A percentile compares a stretch with the other conserved stretches of the same genome.
These are phyloP conservation scores for Ustanciosporium gigantosporum DNA, from an alignment of 1,284 basidiomycete species.

Conservation along the genomic window DNA sequence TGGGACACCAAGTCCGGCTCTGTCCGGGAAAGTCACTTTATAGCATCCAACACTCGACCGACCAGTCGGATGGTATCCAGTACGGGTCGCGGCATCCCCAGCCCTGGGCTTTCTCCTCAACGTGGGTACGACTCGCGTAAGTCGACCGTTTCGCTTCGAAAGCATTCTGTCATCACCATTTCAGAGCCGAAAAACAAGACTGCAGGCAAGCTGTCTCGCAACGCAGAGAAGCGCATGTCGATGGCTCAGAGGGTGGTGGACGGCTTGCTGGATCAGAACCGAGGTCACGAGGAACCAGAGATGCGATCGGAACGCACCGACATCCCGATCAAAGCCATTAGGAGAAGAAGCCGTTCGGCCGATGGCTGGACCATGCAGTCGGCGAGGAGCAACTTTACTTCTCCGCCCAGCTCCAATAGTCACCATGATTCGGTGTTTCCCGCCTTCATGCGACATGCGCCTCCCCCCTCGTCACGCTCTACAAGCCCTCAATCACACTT, in stretches of 20 bases:
- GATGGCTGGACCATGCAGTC: slow-evolving; percentile 15
- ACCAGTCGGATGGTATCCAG: slow-evolving; percentile 36
- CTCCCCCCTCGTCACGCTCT: slow-evolving; percentile 6
- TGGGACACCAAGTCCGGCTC: slow-evolving; percentile 21
- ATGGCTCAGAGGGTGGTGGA: slow-evolving; percentile 40
- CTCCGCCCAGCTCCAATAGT: slow-evolving; percentile 33
- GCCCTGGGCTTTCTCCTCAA: slow-evolving; percentile 17
- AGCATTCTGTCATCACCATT: slow-evolving; percentile 13
- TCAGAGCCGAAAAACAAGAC: background rate
- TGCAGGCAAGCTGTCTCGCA: slow-evolving; percentile 16
- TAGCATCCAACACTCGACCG: slow-evolving; percentile 17
- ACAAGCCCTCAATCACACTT: slow-evolving; percentile 22
- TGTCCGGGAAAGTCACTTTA: slow-evolving; percentile 11
- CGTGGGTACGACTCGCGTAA: slow-evolving; percentile 29
- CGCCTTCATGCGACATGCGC: slow-evolving; percentile 36
- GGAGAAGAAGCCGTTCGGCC: slow-evolving; percentile 37
- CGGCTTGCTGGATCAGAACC: slow-evolving; percentile 29
- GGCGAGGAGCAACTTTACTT: slow-evolving; percentile 10
- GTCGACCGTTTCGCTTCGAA: slow-evolving; percentile 17
- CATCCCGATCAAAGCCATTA: slow-evolving; percentile 15
- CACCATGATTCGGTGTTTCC: slow-evolving; percentile 35
- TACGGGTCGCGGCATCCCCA: slow-evolving; percentile 38
- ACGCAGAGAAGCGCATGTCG: slow-evolving; percentile 24
- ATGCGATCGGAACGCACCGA: slow-evolving; percentile 24
- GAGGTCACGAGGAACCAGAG: slow-evolving; percentile 42